Percentiles rank a stretch among this genome's conserved stretches.
Conservation (phyloP, 163 green algal species). For the Dunaliella salina region DNA sequence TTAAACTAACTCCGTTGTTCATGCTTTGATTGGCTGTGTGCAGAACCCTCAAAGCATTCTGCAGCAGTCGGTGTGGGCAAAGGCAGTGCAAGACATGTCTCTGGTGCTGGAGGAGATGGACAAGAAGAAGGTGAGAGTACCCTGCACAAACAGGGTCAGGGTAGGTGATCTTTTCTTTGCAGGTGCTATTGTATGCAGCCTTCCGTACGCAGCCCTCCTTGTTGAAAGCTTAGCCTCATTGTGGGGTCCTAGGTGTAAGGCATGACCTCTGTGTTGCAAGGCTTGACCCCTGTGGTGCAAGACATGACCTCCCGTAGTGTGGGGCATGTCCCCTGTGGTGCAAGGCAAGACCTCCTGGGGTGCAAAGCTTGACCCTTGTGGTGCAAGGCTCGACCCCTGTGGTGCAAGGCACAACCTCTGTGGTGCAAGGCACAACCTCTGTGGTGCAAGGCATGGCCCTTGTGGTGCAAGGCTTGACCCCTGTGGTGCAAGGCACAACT, state of each 20-base stretch:
- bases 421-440: no score
- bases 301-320: neutral
- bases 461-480: no score
- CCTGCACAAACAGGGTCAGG: neutral
- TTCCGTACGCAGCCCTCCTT: no score
- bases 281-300: neutral
- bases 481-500: no score
- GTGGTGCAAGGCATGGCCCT: no score
- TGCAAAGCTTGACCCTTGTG: no score
- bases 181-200: neutral
- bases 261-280: no score
- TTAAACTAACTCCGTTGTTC: neutral
- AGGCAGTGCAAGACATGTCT: slow-evolving; percentile 40
- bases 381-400: no score
- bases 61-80: slow-evolving; percentile 39
- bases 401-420: no score
- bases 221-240: no score
- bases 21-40: neutral
- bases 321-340: neutral
- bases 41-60: slow-evolving; percentile 46
- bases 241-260: no score
- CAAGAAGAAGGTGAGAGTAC: slow-evolving; percentile 1
- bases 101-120: slow-evolving; percentile 47
- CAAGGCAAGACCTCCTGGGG: no score
- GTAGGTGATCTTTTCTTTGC: neutral